Percentiles rank a stretch among this genome's conserved stretches.
Conservation (phyloP, 2,329 filamentous ascomycete species). For the Sporothrix variecibatus region DNA sequence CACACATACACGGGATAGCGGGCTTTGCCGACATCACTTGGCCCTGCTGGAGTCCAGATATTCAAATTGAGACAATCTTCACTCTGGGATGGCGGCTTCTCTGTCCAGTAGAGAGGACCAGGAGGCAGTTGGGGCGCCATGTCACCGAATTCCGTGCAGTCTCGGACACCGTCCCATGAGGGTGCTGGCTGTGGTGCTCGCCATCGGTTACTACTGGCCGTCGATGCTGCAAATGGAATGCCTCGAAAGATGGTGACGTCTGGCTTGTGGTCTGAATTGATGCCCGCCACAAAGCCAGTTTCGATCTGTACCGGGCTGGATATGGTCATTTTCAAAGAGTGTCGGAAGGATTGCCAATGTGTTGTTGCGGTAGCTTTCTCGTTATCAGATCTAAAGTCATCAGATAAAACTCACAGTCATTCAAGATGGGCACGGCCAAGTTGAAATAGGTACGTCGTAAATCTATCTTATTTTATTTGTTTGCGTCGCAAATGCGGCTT, state of each 20-base stretch:
- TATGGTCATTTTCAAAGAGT: not conserved
- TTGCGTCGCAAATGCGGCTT: no score
- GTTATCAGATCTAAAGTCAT: no score
- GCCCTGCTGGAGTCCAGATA: not conserved
- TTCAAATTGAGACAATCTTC: conserved; percentile 6
- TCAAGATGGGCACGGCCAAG: no score
- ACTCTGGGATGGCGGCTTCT: not conserved
- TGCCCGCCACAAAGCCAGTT: not conserved
- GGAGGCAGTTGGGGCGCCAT: not conserved
- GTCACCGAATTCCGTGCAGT: not conserved
- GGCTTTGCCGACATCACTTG: not conserved
- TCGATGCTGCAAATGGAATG: conserved; percentile 2
- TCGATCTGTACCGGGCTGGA: not conserved
- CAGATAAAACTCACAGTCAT: no score
- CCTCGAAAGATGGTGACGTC: conserved; percentile 4
- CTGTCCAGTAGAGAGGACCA: not conserved
- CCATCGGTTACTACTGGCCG: not conserved
- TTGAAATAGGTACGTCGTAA: no score
- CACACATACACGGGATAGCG: conserved; percentile 3
- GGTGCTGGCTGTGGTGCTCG: conserved; percentile 5
- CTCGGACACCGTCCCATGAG: not conserved
- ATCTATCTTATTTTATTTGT: no score
- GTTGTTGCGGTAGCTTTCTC: no score
- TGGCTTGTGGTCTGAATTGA: not conserved
- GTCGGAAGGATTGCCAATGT: not conserved